These are phyloP conservation scores for Dictyostelium intermedium DNA, from an alignment of 78 protist species.

Conservation along the genomic window DNA sequence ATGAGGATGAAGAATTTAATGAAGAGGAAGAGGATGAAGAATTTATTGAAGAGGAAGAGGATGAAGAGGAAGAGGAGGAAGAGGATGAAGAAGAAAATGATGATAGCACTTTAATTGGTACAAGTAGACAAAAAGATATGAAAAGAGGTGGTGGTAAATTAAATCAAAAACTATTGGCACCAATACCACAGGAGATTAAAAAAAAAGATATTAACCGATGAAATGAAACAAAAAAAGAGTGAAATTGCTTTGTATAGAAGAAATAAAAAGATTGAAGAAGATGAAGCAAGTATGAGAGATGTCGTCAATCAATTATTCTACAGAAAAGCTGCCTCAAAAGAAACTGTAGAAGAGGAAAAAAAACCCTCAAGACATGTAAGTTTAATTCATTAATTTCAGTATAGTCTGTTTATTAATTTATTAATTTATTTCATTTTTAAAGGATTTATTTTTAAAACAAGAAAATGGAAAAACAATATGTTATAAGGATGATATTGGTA, in stretches of 20 bases:
- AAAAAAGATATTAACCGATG: constrained; percentile 43
- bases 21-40: constrained; percentile 42
- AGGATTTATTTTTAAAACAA: constrained; percentile 35
- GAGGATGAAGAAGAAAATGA: constrained; percentile 5
- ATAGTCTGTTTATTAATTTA: too few relatives aligned
- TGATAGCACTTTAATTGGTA: not conserved
- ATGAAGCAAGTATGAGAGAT: constrained; percentile 49
- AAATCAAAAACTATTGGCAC: not conserved
- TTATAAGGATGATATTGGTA: constrained; percentile 1
- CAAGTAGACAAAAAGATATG: not conserved
- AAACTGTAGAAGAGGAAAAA: not conserved
- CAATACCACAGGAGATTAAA: not conserved
- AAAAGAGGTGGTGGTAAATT: constrained; percentile 12
- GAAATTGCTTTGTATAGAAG: constrained; percentile 51
- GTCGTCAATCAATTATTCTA: constrained; percentile 39
- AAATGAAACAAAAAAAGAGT: constrained; percentile 43
- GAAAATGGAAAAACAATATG: not conserved
- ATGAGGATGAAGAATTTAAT: constrained; percentile 6
- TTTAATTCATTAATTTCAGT: too few relatives aligned
- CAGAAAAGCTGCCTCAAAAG: constrained; percentile 17
- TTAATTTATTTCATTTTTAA: not conserved
- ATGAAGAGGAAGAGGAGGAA: not conserved
- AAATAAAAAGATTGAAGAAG: constrained; percentile 49
- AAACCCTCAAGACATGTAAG: constrained; percentile 43
- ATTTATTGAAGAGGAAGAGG: not conserved